phyloP scores from a whole-genome alignment of 495 filamentous ascomycete genomes.

The Massariosphaeria phaeospora region DNA sequence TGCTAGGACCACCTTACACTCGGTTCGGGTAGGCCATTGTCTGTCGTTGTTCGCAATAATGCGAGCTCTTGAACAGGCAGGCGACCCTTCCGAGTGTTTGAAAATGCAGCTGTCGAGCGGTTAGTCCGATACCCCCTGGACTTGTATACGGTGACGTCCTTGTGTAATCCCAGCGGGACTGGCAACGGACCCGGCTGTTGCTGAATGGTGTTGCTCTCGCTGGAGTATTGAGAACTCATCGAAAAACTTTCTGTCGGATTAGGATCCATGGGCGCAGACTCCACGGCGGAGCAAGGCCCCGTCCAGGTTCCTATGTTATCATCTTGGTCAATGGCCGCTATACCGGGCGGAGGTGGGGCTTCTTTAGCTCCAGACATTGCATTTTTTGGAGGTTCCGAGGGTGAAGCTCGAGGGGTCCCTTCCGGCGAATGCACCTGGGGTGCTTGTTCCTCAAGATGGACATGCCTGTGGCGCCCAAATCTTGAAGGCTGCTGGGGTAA shows the following conservation, averaged over 20 bases:
- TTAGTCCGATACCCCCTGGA: slow-evolving; percentile 1
- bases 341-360: not conserved
- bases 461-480: not conserved
- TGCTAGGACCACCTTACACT: too few relatives aligned
- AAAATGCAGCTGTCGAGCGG: not conserved
- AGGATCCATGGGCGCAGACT: too few relatives aligned
- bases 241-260: too few relatives aligned
- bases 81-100: slow-evolving; percentile 9
- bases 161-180: not conserved
- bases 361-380: not conserved
- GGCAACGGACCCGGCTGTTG: not conserved
- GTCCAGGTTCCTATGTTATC: too few relatives aligned
- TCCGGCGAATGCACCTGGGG: too few relatives aligned
- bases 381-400: too few relatives aligned
- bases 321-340: too few relatives aligned
- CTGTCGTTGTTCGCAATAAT: slow-evolving; percentile 18
- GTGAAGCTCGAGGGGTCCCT: too few relatives aligned
- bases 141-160: not conserved
- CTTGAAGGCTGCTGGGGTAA: slow-evolving; percentile 14
- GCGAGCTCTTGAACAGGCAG: slow-evolving; percentile 21
- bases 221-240: not conserved
- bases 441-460: too few relatives aligned
- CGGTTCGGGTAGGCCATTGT: slow-evolving; percentile 13
- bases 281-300: too few relatives aligned
- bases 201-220: not conserved